phyloP scores from a whole-genome alignment of 805 yeast genomes.

The Kodamaea kaohsiungensis region DNA sequence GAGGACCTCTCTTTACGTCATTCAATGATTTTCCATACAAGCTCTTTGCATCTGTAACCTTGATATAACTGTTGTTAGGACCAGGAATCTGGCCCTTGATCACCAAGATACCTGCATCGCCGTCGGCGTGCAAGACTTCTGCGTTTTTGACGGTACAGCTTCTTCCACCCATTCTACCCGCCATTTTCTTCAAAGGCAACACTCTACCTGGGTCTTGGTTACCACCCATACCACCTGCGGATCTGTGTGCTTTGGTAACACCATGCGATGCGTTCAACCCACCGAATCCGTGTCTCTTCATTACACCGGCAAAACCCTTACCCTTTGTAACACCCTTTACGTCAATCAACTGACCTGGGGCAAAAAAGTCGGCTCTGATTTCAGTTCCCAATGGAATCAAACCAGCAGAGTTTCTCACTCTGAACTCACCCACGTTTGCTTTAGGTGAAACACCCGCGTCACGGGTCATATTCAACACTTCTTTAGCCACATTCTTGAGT shows the following conservation, averaged over 20 bases:
- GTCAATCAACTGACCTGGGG: slow-evolving; percentile 82
- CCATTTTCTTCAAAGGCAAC: slow-evolving; percentile 96
- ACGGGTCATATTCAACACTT: slow-evolving; percentile 69
- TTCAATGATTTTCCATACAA: slow-evolving; percentile 40
- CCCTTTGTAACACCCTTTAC: slow-evolving; percentile 80
- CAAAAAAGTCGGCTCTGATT: slow-evolving; percentile 80
- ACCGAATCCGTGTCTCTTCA: slow-evolving; percentile 88
- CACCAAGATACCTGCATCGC: slow-evolving; percentile 75
- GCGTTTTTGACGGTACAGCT: slow-evolving; percentile 74
- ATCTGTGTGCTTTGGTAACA: slow-evolving; percentile 89
- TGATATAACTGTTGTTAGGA: slow-evolving; percentile 72
- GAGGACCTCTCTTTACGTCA: slow-evolving; percentile 11
- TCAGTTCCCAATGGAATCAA: slow-evolving; percentile 76
- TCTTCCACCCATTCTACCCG: slow-evolving; percentile 91
- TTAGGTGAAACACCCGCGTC: slow-evolving; percentile 86
- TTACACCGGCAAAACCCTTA: slow-evolving; percentile 97
- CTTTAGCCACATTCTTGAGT: slow-evolving; percentile 50
- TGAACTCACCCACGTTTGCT: slow-evolving; percentile 70
- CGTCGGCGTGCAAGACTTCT: slow-evolving; percentile 76
- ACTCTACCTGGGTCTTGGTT: slow-evolving; percentile 96
- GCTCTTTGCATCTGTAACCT: slow-evolving; percentile 77
- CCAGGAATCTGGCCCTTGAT: slow-evolving; percentile 94
- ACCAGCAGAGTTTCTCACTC: slow-evolving; percentile 65
- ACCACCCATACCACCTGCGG: slow-evolving; percentile 97
- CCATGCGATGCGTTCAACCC: slow-evolving; percentile 96